A percentile compares a stretch with the other conserved stretches of the same genome.
These are phyloP conservation scores for Trypanosoma mega DNA, from an alignment of 208 protist genomes.

Conservation along the genomic window DNA sequence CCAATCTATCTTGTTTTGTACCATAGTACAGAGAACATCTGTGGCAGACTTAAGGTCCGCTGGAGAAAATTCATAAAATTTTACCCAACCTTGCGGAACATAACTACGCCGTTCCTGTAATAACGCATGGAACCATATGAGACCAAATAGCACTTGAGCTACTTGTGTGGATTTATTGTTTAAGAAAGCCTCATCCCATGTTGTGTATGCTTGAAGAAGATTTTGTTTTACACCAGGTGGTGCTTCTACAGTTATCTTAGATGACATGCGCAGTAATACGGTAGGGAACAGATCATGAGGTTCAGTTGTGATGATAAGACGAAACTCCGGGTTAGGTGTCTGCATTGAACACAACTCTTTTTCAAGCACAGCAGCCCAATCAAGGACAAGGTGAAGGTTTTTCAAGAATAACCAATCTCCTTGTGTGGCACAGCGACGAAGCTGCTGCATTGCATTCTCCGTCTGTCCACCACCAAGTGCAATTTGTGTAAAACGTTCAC, in stretches of 20 bases:
- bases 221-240: constrained; percentile 96
- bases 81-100: constrained; percentile 97
- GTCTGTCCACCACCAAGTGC: constrained; percentile 95
- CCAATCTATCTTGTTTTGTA: constrained; percentile 75
- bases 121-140: constrained; percentile 96
- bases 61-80: constrained; percentile 97
- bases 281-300: constrained; percentile 90
- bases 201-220: constrained; percentile 91
- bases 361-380: constrained; percentile 92
- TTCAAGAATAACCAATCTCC: constrained; percentile 96
- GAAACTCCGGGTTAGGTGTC: constrained; percentile 87
- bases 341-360: constrained; percentile 90
- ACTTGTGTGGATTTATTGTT: constrained; percentile 32
- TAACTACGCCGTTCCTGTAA: constrained; percentile 96
- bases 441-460: constrained; percentile 82
- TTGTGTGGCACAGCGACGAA: constrained; percentile 79
- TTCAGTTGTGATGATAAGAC: constrained; percentile 96
- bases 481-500: constrained; percentile 88
- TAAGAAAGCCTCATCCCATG: constrained; percentile 73
- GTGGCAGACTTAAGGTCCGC: constrained; percentile 93
- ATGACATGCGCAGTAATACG: constrained; percentile 91
- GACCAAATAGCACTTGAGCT: constrained; percentile 88
- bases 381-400: constrained; percentile 96
- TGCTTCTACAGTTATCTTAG: constrained; percentile 96
- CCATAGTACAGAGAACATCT: constrained; percentile 77